Conservation (phyloP, 2,329 filamentous ascomycete species). For the Aspergillaceae sp. region DNA sequence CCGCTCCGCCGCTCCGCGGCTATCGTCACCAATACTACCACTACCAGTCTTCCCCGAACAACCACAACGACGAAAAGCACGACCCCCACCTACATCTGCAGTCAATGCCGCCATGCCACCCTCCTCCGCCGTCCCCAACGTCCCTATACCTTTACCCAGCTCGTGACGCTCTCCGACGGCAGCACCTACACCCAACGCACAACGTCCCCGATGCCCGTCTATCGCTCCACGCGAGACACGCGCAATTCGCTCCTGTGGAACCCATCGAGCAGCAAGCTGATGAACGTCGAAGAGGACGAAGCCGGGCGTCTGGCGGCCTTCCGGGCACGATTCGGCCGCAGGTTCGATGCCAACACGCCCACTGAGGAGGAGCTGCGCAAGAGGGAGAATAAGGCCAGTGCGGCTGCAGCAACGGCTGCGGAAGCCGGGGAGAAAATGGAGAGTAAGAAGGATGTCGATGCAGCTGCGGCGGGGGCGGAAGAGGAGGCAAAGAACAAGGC, state of each 20-base stretch:
- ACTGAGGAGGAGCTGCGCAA: conserved; percentile 22
- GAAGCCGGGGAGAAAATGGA: conserved; percentile 35
- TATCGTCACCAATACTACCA: conserved; percentile 13
- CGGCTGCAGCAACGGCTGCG: conserved; percentile 17
- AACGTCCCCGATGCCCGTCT: conserved; percentile 46
- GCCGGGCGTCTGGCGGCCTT: conserved; percentile 83
- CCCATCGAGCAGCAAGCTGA: conserved; percentile 67
- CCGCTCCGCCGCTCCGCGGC: conserved; percentile 29
- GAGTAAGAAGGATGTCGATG: conserved; percentile 19
- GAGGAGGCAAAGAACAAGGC: conserved; percentile 15
- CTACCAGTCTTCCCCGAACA: conserved; percentile 8
- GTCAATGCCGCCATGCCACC: conserved; percentile 69
- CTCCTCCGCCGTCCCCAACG: conserved; percentile 80
- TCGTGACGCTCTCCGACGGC: conserved; percentile 86
- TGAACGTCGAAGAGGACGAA: conserved; percentile 91
- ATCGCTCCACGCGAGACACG: conserved; percentile 66
- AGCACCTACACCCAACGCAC: conserved; percentile 57
- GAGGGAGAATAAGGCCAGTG: conserved; percentile 16
- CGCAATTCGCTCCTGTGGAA: conserved; percentile 90
- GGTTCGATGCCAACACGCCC: conserved; percentile 58
- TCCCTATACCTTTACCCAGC: conserved; percentile 95
- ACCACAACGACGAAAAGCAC: too few species aligned
- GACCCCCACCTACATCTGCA: conserved; percentile 35
- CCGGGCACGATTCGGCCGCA: conserved; percentile 70
- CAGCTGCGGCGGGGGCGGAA: conserved; percentile 11